phyloP scores from a whole-genome alignment of 495 filamentous ascomycete species.

The Neurospora terricola region DNA sequence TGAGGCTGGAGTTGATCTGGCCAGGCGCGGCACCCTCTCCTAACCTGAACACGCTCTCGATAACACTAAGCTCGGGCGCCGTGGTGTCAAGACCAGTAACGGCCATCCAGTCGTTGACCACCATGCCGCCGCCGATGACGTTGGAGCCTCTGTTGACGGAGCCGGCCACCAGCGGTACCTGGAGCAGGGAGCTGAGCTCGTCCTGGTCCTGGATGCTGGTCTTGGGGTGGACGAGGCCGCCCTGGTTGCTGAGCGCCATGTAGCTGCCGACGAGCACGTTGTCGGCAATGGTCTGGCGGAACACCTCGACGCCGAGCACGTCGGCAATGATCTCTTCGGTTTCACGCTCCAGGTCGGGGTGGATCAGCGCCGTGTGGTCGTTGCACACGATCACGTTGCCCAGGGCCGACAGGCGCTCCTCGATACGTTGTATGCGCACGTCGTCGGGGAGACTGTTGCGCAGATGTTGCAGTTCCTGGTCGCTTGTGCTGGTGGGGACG shows the following conservation, averaged over 20 bases:
- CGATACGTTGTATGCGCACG: slow-evolving; percentile 87
- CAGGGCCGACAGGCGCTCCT: slow-evolving; percentile 89
- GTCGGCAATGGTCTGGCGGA: slow-evolving; percentile 93
- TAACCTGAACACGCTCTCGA: slow-evolving; percentile 89
- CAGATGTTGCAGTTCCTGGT: slow-evolving; percentile 95
- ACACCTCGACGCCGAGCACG: slow-evolving; percentile 94
- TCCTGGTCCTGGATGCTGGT: slow-evolving; percentile 95
- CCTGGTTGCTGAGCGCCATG: slow-evolving; percentile 92
- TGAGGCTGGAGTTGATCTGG: slow-evolving; percentile 67
- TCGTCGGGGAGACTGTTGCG: slow-evolving; percentile 85
- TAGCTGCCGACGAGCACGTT: slow-evolving; percentile 94
- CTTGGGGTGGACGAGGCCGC: slow-evolving; percentile 94
- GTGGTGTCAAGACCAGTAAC: slow-evolving; percentile 96
- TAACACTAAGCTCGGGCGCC: slow-evolving; percentile 88
- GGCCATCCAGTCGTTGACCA: slow-evolving; percentile 98
- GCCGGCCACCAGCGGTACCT: slow-evolving; percentile 91
- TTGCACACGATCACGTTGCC: slow-evolving; percentile 96
- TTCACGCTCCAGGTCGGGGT: slow-evolving; percentile 95
- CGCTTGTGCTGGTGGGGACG: slow-evolving; percentile 89
- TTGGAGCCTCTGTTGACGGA: slow-evolving; percentile 84
- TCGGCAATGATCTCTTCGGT: slow-evolving; percentile 95
- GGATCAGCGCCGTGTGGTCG: slow-evolving; percentile 91
- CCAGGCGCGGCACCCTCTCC: slow-evolving; percentile 76
- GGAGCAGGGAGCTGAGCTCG: slow-evolving; percentile 84
- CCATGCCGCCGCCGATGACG: slow-evolving; percentile 96